Evolutionary conservation across 2,329 filamentous ascomycete genomes (phyloP).

Genomic region (Leptographium procerum): DNA sequence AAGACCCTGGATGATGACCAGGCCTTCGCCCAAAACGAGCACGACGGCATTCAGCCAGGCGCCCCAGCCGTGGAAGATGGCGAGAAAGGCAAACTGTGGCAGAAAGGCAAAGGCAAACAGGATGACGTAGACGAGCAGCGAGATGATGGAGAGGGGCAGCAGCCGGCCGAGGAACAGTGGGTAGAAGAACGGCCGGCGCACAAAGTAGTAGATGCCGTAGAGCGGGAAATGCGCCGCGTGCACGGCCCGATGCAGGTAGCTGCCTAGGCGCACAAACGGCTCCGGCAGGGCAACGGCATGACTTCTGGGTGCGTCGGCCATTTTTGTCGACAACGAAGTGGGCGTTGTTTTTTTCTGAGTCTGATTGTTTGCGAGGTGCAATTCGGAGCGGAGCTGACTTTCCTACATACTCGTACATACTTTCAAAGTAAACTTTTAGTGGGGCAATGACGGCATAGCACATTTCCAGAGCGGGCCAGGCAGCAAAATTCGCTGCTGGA

Average conservation of each 20-base stretch:
- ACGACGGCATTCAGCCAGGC: conserved; percentile 89
- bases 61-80: conserved; percentile 74
- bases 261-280: conserved; percentile 2
- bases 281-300: background rate
- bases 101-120: conserved; percentile 83
- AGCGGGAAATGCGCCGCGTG: conserved; percentile 43
- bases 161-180: conserved; percentile 70
- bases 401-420: no score
- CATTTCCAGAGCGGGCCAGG: background rate
- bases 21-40: conserved; percentile 71
- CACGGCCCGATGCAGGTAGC: conserved; percentile 7
- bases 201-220: conserved; percentile 73
- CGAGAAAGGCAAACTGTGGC: conserved; percentile 79
- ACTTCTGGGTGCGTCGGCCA: background rate
- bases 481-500: background rate
- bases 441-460: background rate
- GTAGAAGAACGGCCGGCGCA: conserved; percentile 65
- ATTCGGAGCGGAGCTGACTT: no score
- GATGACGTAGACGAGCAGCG: conserved; percentile 68
- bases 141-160: conserved; percentile 71
- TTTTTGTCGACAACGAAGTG: background rate
- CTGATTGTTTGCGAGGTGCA: no score
- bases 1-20: conserved; percentile 56
- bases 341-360: no score
- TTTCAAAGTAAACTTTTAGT: background rate